Evolutionary conservation across 306 rosid species (phyloP).

Genomic region (Hylodesmum podocarpum): DNA sequence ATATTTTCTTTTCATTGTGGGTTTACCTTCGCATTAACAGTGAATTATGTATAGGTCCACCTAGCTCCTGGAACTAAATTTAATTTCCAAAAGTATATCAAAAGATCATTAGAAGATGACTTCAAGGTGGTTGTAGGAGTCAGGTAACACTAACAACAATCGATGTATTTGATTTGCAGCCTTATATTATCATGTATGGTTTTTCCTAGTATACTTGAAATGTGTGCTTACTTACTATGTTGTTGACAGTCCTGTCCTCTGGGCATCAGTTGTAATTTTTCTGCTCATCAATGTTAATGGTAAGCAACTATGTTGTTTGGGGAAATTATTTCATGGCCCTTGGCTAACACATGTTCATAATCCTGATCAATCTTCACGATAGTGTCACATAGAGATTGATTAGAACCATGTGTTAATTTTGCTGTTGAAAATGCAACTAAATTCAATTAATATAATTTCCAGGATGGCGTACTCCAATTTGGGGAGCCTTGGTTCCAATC

Average conservation of each 20-base stretch:
- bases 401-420: too few relatives aligned
- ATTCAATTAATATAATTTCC: slow-evolving; percentile 24
- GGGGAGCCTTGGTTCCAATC: slow-evolving; percentile 78
- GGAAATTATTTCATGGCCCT: too few relatives aligned
- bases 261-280: slow-evolving; percentile 84
- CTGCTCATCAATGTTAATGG: slow-evolving; percentile 73
- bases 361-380: too few relatives aligned
- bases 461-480: slow-evolving; percentile 72
- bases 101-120: slow-evolving; percentile 95
- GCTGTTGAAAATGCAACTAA: neutral
- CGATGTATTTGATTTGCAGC: slow-evolving; percentile 1
- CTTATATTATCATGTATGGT: neutral
- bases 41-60: slow-evolving; percentile 59
- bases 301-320: slow-evolving; percentile 33
- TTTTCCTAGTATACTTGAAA: slow-evolving; percentile 12
- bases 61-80: slow-evolving; percentile 85
- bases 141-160: slow-evolving; percentile 49
- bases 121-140: slow-evolving; percentile 87
- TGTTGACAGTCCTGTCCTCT: slow-evolving; percentile 76
- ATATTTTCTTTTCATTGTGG: neutral
- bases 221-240: slow-evolving; percentile 33
- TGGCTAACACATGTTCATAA: too few relatives aligned
- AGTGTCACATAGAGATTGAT: too few relatives aligned
- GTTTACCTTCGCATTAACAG: slow-evolving; percentile 14
- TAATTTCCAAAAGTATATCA: slow-evolving; percentile 87